Evolutionary conservation across 2,329 filamentous ascomycete species (phyloP), one percentile per base, ranked within the genome.

Genomic region (Teratosphaeria viscida): DNA sequence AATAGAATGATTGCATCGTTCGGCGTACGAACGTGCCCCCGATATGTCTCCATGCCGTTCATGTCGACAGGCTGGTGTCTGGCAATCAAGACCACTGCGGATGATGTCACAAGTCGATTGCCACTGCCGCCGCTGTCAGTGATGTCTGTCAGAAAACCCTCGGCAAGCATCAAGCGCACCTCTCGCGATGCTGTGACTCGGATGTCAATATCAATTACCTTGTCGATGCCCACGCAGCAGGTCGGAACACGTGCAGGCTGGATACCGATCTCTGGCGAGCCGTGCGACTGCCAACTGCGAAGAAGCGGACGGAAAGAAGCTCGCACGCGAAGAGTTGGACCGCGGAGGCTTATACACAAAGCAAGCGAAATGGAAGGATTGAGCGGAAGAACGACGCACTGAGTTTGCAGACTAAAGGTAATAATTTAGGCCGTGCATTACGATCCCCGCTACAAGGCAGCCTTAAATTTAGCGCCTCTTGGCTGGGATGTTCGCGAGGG

Each of bases 1-100:
- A 99, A 97, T n/a, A 99, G 82, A 72, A 96, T 92, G 77, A 99
- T 96, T 67, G 94, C 94, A 76, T 99, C 94, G 70, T 86, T 87
- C 47, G 94, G 92, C n/a, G 92, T 95, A 76, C 92, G 89, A 71
- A 99, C 92, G 73, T 90, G 88, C 63, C 94, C 94, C 78, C 92
- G 84, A 73, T 97, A 99, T 54, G 94, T 99, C 79, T 99, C 94
- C 92, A 97, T 97, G 54, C 61, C 65, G 65, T 58, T 62, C 53
- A 54, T 54, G 43, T 10, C 43, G 8, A 14, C 43, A 19, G 5
- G 2, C 16, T 49, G 43, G 12, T n/a, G 14, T 5, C 26, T 35
- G 2, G 6, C 37, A 11, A 6, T 6, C 52, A n/a, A 29, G 10
- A 12, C 23, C 27, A 56, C 54, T 34, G 11, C 2, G 54, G 23